Evolutionary conservation across 257 asterid species (phyloP).

Genomic region (Linderniella brevidens): DNA sequence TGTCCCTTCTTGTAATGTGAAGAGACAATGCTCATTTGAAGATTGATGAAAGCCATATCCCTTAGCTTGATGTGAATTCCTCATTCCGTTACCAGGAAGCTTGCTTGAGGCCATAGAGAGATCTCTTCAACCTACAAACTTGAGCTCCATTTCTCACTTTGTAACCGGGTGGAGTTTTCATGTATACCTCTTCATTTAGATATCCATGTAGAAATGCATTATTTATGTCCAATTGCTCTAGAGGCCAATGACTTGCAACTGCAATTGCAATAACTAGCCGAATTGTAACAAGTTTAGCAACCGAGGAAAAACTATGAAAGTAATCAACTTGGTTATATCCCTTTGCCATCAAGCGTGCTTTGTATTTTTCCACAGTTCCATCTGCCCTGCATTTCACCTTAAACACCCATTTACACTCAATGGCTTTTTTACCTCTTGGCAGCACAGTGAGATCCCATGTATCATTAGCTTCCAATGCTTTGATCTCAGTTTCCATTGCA

Average conservation of each 20-base stretch:
- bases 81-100: neutral
- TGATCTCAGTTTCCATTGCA: neutral
- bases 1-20: too few species aligned
- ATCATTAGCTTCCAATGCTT: neutral
- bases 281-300: neutral
- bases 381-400: neutral
- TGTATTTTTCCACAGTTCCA: neutral
- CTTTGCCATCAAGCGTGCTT: too few species aligned
- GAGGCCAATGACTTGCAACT: neutral
- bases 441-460: neutral
- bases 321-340: too few species aligned
- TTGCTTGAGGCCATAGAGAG: neutral
- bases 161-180: neutral
- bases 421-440: neutral
- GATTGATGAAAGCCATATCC: neutral
- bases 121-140: neutral
- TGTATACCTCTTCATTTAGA: too few species aligned
- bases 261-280: neutral
- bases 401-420: neutral
- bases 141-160: neutral
- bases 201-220: neutral
- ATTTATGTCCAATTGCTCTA: neutral
- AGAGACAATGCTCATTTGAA: neutral
- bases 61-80: neutral
- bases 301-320: neutral